Evolutionary conservation across 148 eudicot genomes (phyloP), one percentile per base, ranked within the genome.

Genomic region (Cornus kousa): DNA sequence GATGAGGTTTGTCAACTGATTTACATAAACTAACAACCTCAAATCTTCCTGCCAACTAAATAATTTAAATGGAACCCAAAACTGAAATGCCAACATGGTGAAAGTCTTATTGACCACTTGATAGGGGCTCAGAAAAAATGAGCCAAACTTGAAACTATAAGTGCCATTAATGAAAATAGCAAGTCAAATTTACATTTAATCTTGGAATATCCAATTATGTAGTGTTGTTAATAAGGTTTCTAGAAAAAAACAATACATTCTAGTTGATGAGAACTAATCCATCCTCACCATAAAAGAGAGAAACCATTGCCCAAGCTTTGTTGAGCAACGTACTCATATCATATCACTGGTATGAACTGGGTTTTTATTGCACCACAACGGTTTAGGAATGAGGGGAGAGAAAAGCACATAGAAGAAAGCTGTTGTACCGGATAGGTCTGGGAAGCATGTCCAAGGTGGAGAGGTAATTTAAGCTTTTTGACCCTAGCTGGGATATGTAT

Each of bases 391-490:
- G 19, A 23, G 1, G 11, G 46, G 23, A 1, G 43, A 39, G 39
- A 43, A 55, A 74, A 39, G 69, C 37, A 65, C 19, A 23, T 39
- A 75, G n/a, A 39, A 20, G 2, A 37, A 33, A 74, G 68, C 53
- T 35, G 68, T 35, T 17, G 57, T 33, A 75, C 7, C 50, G 55
- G 10, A 37, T 22, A 37, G 70, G 28, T 37, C 37, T 37, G 50
- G 73, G 53, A 23, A 68, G 43, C 71, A 43, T 4, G 46, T 68
- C 5, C 20, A 68, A 14, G 71, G 71, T 68, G 46, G 9, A 28
- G 37, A 10, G 53, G 53, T 10, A 70, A 37, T 70, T 14, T n/a
- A 70, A 40, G 73, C 73, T 40, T 70, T 70, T 70, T 70, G 55
- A 70, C 13, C 50, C 39, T 13, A 35, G 23, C 2, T 17, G 46